phyloP scores from a whole-genome alignment of 306 rosid species.

The Dalbergia cochinchinensis region DNA sequence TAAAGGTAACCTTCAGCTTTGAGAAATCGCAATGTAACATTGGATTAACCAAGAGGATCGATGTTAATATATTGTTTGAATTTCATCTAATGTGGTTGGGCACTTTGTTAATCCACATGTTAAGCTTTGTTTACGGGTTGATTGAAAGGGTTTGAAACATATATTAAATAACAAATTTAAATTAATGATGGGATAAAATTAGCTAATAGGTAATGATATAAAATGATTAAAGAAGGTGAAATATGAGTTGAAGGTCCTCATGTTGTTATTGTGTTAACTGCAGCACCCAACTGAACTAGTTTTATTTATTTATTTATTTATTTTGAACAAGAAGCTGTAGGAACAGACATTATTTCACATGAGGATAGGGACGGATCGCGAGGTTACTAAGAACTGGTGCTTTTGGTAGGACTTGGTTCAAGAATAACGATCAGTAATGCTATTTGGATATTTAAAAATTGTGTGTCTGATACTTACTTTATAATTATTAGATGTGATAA shows the following conservation, averaged over 20 bases:
- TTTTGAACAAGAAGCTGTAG: slow-evolving; percentile 35
- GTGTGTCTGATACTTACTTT: too few species aligned
- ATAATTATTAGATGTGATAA: too few species aligned
- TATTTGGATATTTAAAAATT: too few species aligned
- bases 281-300: too few species aligned
- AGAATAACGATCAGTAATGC: too few species aligned
- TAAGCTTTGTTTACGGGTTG: not conserved
- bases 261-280: too few species aligned
- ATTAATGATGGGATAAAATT: not conserved
- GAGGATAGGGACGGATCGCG: slow-evolving; percentile 46
- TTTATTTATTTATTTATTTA: too few species aligned
- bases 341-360: slow-evolving; percentile 43
- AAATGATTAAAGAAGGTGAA: not conserved
- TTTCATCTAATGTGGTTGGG: not conserved
- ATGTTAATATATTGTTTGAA: too few species aligned
- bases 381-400: slow-evolving; percentile 29
- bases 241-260: slow-evolving; percentile 11
- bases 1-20: slow-evolving; percentile 7
- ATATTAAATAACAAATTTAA: not conserved
- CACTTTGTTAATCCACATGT: slow-evolving; percentile 2
- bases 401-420: slow-evolving; percentile 42
- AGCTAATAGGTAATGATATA: not conserved
- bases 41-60: too few species aligned
- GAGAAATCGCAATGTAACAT: not conserved
- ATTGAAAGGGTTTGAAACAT: not conserved